Base-by-base conservation (phyloP, 257 asterid species). In the Solanum sitiens region DNA sequence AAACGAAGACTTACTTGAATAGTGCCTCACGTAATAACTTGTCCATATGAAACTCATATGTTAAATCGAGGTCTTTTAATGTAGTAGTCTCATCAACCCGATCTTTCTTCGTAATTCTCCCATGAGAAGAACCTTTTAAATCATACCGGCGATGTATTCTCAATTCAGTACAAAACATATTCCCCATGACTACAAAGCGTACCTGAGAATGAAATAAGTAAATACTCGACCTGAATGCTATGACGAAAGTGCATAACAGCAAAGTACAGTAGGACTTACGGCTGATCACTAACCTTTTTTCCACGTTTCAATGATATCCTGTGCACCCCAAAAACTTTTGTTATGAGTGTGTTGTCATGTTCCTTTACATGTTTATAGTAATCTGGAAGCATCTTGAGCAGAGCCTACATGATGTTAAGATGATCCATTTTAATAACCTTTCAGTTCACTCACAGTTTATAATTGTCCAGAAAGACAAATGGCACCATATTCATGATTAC, bases 121-220 rank as follows among this genome's bases (percentile, higher is more conserved):
- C 99, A 65, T 93, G 96, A 87, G 98, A 61, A 53, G 99, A 97
- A 86, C 99, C 99, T 91, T 97, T 97, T 88, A 97, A 92, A 92
- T 97, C 99, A 89, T 93, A 96, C 45, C 99, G 98, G 75, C 96
- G 98, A 87, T 97, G 99, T 89, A 97, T 97, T 32, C 94, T 92
- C 89, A 97, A 91, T 90, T 97, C 99, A 35, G 99, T 95, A 89
- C 96, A 93, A 92, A 96, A 97, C 98, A 97, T 97, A 88, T 97
- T 97, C 90, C 99, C 99, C 99, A 96, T 97, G 89, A 97, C 98
- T 47, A 97, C 94, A 92, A 97, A 96, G 80, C 98, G 99, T 39
- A 94, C 98, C 99, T 97, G 93, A 40, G 87, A 88, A 90, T n/a
- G 84, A 87, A 89, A 85, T 85, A 11, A 61, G 79, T 74, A 68